Evolutionary conservation across 148 eudicot species (phyloP).

Genomic region (Camellia granthamiana): DNA sequence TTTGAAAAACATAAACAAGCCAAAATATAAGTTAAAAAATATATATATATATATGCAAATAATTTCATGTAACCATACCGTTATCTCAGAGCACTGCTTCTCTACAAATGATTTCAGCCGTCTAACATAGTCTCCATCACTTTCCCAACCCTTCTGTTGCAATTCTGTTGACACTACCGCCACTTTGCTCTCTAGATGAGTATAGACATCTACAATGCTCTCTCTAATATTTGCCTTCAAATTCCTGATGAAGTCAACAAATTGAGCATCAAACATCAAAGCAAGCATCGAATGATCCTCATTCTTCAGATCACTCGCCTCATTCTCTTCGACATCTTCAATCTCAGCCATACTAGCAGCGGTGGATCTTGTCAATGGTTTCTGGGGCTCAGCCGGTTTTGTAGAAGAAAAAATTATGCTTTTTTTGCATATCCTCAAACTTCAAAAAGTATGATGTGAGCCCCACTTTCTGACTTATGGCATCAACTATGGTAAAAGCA

Average conservation of each 20-base stretch:
- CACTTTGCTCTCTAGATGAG: slow-evolving; percentile 80
- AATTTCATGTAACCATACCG: slow-evolving; percentile 39
- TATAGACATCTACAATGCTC: slow-evolving; percentile 66
- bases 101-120: slow-evolving; percentile 78
- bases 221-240: slow-evolving; percentile 78
- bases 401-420: slow-evolving; percentile 58
- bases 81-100: slow-evolving; percentile 89
- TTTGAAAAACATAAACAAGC: slow-evolving; percentile 12
- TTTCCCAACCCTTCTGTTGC: slow-evolving; percentile 72
- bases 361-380: slow-evolving; percentile 70
- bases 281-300: slow-evolving; percentile 74
- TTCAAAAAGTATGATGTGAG: slow-evolving; percentile 73
- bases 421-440: slow-evolving; percentile 87
- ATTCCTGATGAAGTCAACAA: slow-evolving; percentile 50
- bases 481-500: slow-evolving; percentile 69
- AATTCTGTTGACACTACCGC: slow-evolving; percentile 85
- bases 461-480: slow-evolving; percentile 86
- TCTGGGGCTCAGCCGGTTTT: slow-evolving; percentile 47
- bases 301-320: slow-evolving; percentile 36
- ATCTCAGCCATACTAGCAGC: slow-evolving; percentile 82
- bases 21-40: background rate
- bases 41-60: too few relatives aligned
- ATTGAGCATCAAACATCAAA: slow-evolving; percentile 62
- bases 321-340: slow-evolving; percentile 59
- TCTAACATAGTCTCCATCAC: slow-evolving; percentile 61